Evolutionary conservation across 345 rosid genomes (phyloP), one percentile per base, ranked within the genome.

Genomic region (Gossypium stocksii): DNA sequence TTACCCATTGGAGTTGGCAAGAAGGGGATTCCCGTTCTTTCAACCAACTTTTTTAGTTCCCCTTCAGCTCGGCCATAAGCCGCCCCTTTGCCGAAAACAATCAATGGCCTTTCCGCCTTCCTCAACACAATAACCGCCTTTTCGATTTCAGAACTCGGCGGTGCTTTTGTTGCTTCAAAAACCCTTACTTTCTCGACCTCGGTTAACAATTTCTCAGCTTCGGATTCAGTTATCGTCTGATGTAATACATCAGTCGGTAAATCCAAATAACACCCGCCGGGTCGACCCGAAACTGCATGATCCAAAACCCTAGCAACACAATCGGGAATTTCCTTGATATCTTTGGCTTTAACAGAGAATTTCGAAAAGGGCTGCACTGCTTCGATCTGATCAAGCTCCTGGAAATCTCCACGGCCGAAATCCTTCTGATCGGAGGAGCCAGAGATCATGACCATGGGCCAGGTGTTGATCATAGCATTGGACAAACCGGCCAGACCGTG

Each of bases 1-100:
- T 95, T 95, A 38, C 99, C 99, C 99, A 93, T 93, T 1, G 99
- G 98, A 23, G 99, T 93, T 1, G 99, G 98, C 79, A 93, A 78
- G 79, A 95, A 95, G 0, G 99, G 99, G 53, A 93, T 89, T 52
- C 97, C 93, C 1, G 96, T 91, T 14, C 73, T 77, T 59, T 91
- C 94, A 48, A 95, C 90, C 6, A 93, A 78, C 83, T 83, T 83
- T 89, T 78, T 91, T 77, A 95, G 48, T 74, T 91, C 94, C 57
- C 78, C 81, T 84, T 95, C 98, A 0, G 96, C 96, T 70, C 89
- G 71, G 1, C 94, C 90, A 82, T 85, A 89, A 27, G 98, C 98
- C 0, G 99, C 99, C 1, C 98, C 99, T 85, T 95, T 93, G 0
- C 99, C 97, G 38, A 88, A 93, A 80, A 93, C 98, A 49, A 95